These are phyloP conservation scores for Kluyveromyces marxianus DNA, from an alignment of 1,139 yeast species.

Conservation along the genomic window DNA sequence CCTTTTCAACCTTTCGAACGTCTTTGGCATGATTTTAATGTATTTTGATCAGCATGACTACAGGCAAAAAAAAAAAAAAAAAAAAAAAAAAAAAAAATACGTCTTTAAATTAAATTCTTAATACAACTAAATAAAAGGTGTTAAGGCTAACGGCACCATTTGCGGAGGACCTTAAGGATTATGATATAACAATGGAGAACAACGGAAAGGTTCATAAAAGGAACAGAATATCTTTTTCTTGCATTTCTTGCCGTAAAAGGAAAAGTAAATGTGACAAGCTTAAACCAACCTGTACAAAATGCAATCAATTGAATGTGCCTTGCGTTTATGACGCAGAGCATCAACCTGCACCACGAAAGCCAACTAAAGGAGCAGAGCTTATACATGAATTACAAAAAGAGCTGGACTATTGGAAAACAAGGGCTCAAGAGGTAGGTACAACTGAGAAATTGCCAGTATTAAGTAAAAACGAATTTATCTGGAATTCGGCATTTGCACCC, in stretches of 20 bases:
- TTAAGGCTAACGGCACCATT: no score
- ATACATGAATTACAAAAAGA: constrained; percentile 4
- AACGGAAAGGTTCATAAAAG: constrained; percentile 5
- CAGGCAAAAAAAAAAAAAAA: no score
- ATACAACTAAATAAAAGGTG: no score
- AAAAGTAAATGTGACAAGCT: constrained; percentile 10
- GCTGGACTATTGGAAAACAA: constrained; percentile 4
- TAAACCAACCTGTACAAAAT: constrained; percentile 7
- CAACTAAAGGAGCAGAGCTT: background rate
- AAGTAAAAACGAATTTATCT: background rate
- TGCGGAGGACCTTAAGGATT: no score
- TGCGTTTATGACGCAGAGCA: constrained; percentile 6
- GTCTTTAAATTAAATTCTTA: no score
- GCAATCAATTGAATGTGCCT: constrained; percentile 2
- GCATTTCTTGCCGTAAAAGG: constrained; percentile 7
- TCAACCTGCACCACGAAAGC: constrained; percentile 4
- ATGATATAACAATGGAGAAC: background rate
- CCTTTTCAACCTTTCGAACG: no score
- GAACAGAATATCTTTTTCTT: constrained; percentile 6
- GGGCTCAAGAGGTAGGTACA: background rate
- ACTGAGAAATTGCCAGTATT: background rate
- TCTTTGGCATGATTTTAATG: no score
- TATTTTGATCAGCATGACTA: no score
- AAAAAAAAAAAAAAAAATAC: no score
- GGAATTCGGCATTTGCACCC: background rate